These are phyloP conservation scores for Croton setiger DNA, from an alignment of 441 rosid species.

Conservation along the genomic window DNA sequence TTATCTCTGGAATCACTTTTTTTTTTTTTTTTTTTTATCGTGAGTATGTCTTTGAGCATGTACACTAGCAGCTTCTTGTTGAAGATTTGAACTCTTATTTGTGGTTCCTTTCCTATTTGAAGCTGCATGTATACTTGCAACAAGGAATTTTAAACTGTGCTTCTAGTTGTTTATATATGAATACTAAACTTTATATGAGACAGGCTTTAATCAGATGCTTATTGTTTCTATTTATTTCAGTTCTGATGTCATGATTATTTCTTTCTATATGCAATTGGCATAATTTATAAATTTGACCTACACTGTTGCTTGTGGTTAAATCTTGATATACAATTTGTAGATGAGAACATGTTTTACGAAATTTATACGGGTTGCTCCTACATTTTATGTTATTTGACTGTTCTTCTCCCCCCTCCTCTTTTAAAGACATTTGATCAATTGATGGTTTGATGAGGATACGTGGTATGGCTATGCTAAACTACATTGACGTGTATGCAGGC, in stretches of 20 bases:
- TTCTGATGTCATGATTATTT: background rate
- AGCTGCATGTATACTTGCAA: background rate
- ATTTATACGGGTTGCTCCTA: background rate
- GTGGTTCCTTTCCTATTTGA: background rate
- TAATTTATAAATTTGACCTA: background rate
- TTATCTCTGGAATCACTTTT: background rate
- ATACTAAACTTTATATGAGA: background rate
- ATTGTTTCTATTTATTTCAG: background rate
- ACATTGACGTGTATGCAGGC: constrained; percentile 53
- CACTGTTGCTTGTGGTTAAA: background rate
- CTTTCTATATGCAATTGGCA: background rate
- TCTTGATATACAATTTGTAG: background rate
- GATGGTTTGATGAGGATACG: background rate
- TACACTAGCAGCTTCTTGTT: background rate
- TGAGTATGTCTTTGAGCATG: background rate
- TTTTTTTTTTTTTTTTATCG: too few species aligned
- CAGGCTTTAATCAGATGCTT: background rate
- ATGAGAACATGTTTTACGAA: constrained; percentile 3
- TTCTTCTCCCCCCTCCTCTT: background rate
- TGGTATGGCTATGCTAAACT: background rate
- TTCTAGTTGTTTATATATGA: background rate
- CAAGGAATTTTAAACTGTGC: background rate
- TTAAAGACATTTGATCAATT: background rate
- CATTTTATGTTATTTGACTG: background rate
- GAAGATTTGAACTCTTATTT: background rate